A percentile compares a stretch with the other conserved stretches of the same genome.
phyloP scores from a whole-genome alignment of 2,329 filamentous ascomycete species.

The Talaromyces sp. region DNA sequence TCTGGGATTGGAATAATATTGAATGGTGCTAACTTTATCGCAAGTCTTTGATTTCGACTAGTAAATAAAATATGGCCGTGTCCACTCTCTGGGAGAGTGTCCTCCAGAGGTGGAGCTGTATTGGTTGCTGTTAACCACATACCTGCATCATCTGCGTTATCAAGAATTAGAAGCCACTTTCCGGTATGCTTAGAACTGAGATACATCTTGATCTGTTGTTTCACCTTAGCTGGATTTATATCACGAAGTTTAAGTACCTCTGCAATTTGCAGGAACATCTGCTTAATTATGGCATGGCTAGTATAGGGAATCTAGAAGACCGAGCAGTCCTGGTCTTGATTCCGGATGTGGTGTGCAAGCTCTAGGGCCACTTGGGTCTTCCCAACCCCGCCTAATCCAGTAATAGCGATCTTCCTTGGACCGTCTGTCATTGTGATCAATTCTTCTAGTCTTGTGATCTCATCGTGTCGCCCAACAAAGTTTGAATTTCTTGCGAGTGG shows the following conservation, averaged over 20 bases:
- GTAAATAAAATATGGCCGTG: constrained; percentile 30
- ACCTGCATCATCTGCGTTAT: constrained; percentile 20
- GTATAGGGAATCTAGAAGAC: neutral
- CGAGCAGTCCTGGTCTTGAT: neutral
- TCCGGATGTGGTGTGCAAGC: neutral
- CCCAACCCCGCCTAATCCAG: neutral
- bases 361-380: neutral
- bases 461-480: constrained; percentile 19
- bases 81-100: constrained; percentile 21
- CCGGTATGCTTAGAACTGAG: constrained; percentile 17
- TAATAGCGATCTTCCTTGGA: constrained; percentile 12
- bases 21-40: constrained; percentile 21
- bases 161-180: constrained; percentile 26
- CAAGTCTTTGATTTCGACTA: constrained; percentile 21
- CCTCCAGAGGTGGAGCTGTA: constrained; percentile 5
- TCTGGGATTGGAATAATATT: constrained; percentile 21
- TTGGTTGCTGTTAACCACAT: constrained; percentile 18
- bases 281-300: neutral
- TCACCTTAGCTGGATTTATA: constrained; percentile 21
- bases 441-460: constrained; percentile 15
- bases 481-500: constrained; percentile 16
- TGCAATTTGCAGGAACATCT: constrained; percentile 3
- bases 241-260: constrained; percentile 1
- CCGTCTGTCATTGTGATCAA: neutral
- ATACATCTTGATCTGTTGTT: constrained; percentile 16